Conservation (phyloP, 2,329 filamentous ascomycete genomes). For the Botrytis paeoniae region DNA sequence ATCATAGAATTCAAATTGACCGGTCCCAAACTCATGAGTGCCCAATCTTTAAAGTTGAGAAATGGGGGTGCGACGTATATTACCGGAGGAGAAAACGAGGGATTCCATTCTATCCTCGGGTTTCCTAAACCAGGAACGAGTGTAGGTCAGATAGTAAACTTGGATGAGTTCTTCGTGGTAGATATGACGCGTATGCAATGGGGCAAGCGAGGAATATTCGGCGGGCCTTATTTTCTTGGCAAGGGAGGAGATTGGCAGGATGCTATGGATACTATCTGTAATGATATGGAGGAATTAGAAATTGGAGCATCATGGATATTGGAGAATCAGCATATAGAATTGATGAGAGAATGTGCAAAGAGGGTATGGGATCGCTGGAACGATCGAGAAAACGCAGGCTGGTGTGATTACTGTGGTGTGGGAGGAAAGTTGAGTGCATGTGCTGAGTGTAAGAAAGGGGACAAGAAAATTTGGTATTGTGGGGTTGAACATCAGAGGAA, state of each 20-base stretch:
- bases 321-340: background rate
- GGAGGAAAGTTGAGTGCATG: background rate
- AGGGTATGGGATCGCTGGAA: background rate
- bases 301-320: background rate
- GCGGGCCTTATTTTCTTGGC: conserved; percentile 9
- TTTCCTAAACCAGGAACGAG: background rate
- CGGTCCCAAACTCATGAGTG: background rate
- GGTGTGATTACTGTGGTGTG: background rate
- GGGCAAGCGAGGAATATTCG: background rate
- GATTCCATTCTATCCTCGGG: background rate
- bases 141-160: background rate
- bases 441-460: background rate
- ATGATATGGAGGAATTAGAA: background rate
- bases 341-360: background rate
- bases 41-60: background rate
- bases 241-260: background rate
- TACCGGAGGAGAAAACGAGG: background rate
- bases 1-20: background rate
- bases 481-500: background rate
- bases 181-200: conserved; percentile 14
- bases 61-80: background rate
- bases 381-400: background rate
- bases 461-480: background rate
- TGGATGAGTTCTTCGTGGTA: background rate
- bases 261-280: background rate